Evolutionary conservation across 331 rosid species (phyloP).

Genomic region (Erythrophleum ivorense): DNA sequence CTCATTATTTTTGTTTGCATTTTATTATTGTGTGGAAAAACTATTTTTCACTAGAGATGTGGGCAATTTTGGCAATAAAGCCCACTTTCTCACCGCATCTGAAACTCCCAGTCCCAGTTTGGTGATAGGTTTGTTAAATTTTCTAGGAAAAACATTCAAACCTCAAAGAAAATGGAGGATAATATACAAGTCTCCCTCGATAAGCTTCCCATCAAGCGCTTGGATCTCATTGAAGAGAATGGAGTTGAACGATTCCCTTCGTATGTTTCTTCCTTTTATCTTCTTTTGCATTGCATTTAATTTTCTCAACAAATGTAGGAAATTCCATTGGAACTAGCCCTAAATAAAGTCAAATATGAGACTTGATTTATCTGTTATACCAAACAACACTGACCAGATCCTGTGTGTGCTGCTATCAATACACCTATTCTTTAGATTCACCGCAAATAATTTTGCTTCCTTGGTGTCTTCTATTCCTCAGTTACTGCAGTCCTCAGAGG

Average conservation of each 20-base stretch:
- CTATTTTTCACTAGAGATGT: no score
- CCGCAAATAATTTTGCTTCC: background rate
- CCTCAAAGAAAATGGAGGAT: slow-evolving; percentile 55
- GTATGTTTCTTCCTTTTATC: slow-evolving; percentile 48
- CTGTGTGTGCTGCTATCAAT: background rate
- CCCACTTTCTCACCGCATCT: background rate
- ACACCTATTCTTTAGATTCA: background rate
- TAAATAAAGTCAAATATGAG: background rate
- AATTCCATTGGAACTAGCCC: background rate
- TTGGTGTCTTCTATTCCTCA: no score
- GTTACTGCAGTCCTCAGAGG: background rate
- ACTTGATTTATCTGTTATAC: background rate
- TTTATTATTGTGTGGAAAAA: no score
- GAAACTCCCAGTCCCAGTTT: background rate
- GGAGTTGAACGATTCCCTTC: slow-evolving; percentile 81
- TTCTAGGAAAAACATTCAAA: slow-evolving; percentile 29
- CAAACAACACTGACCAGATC: background rate
- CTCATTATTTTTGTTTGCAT: no score
- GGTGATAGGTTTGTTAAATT: slow-evolving; percentile 22
- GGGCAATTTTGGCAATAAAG: background rate
- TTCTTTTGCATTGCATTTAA: background rate
- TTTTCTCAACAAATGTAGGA: background rate
- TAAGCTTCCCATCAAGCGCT: slow-evolving; percentile 87
- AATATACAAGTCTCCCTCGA: slow-evolving; percentile 68
- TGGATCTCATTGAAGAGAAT: slow-evolving; percentile 84